Base-by-base conservation (phyloP, 495 filamentous ascomycete species). In the Xylaria castorea region DNA sequence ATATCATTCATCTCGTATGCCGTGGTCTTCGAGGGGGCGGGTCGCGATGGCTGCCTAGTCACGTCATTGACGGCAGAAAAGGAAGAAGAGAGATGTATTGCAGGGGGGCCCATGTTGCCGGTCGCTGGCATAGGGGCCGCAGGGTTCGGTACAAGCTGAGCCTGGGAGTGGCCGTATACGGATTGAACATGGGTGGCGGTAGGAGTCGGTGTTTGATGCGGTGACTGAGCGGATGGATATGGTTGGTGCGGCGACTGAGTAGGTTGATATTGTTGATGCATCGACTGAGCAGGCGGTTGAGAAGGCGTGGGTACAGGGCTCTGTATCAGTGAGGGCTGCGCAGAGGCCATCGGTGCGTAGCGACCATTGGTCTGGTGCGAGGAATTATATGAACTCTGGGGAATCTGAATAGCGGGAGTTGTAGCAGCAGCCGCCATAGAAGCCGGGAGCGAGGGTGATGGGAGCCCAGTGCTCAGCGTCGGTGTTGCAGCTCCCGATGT, bases 101-200 rank as follows among this genome's bases (percentile, higher is more conserved):
- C 16, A 1, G 94, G 94, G 22, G 94, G 94, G 0, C 92, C 92
- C 94, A 97, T 97, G 22, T 87, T 84, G 58, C 84, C 83, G 5
- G 75, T 74, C 16, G 78, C 71, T 46, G 62, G 27, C 50, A 60
- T 60, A 16, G 77, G 66, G n/a, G 73, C 71, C 6, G 78, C 65
- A n/a, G 73, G 75, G 12, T 53, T 80, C 14, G 76, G 76, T 30
- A 80, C 77, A 76, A 85, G 82, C 20, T 77, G 81, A 20, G 83
- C 83, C 14, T 73, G 82, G 8, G 82, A 83, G 62, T 61, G 58
- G 32, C 25, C 58, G 34, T 84, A 85, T n/a, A 71, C 70, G 11
- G 74, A 57, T 36, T 73, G 73, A 34, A 72, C 55, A 55, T 76
- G 74, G n/a, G 72, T 64, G 34, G 58, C 42, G 34, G 42, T 63